A percentile compares a stretch with the other conserved stretches of the same genome.
Evolutionary conservation across 768 basidiomycete genomes (phyloP).

Genomic region (Cantharellus cinnabarinus): DNA sequence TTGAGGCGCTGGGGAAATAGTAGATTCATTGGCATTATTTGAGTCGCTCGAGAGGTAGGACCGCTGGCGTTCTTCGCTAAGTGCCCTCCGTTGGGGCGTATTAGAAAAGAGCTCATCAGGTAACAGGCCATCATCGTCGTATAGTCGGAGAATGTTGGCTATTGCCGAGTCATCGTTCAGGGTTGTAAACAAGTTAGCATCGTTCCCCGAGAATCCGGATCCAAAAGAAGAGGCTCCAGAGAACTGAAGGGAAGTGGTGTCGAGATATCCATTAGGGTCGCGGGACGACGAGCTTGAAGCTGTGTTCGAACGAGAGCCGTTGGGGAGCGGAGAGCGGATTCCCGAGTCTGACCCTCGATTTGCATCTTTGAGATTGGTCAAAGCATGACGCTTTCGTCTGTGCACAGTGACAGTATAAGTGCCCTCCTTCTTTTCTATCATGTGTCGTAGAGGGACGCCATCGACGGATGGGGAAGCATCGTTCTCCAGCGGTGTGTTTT

Average conservation of each 20-base stretch:
- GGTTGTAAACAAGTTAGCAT: background rate
- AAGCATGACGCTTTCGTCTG: background rate
- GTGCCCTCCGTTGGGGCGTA: background rate
- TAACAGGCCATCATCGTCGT: background rate
- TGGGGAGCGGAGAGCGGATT: background rate
- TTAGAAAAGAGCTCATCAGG: background rate
- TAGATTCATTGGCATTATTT: background rate
- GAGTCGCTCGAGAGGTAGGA: background rate
- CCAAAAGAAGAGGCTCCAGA: too few relatives aligned
- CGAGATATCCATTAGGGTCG: background rate
- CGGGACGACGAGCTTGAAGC: background rate
- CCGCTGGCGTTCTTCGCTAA: background rate
- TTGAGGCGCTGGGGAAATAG: background rate
- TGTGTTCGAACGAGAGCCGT: background rate
- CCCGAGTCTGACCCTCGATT: background rate
- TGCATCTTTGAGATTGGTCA: background rate
- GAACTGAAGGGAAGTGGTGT: too few relatives aligned
- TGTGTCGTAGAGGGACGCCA: too few relatives aligned
- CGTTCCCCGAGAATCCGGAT: too few relatives aligned
- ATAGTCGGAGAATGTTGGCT: background rate
- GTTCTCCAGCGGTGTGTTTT: too few relatives aligned
- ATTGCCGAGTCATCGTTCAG: background rate
- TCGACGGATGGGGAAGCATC: too few relatives aligned
- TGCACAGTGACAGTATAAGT: conserved; percentile 1
- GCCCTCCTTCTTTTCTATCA: background rate